phyloP scores from a whole-genome alignment of 1,284 basidiomycete species.

The Sanguinoderma infundibulare region DNA sequence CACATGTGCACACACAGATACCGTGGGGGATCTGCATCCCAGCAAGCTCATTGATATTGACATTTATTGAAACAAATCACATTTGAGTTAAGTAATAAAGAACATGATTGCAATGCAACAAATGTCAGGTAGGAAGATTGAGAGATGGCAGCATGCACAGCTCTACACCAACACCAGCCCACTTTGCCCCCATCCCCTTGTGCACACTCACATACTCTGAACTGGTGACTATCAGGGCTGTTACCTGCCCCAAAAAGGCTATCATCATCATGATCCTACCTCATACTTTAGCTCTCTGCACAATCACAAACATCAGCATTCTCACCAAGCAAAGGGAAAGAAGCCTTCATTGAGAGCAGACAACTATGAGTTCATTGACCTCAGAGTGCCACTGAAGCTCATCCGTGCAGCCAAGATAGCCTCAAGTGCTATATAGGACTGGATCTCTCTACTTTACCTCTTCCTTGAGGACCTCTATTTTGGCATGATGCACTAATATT shows the following conservation, averaged over 20 bases:
- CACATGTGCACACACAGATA: too few relatives aligned
- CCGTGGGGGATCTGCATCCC: too few relatives aligned
- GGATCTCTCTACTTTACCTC: conserved; percentile 74
- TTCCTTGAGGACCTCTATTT: conserved; percentile 87
- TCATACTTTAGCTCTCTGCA: conserved; percentile 15
- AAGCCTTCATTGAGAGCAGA: conserved; percentile 31
- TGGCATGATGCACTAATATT: conserved; percentile 81
- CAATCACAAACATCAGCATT: conserved; percentile 16
- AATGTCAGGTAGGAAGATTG: too few relatives aligned
- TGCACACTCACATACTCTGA: too few relatives aligned
- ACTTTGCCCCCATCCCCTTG: too few relatives aligned
- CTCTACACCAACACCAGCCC: too few relatives aligned
- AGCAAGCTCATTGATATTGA: too few relatives aligned
- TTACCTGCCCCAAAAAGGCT: conserved; percentile 12
- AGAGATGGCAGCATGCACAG: too few relatives aligned
- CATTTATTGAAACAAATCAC: too few relatives aligned
- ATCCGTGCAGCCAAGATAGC: conserved; percentile 32
- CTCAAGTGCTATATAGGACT: conserved; percentile 45
- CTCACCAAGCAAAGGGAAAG: conserved; percentile 23
- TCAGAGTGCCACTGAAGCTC: conserved; percentile 41
- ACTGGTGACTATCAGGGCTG: conserved; percentile 7
- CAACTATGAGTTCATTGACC: conserved; percentile 38
- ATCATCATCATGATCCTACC: conserved; percentile 11
- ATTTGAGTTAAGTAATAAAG: too few relatives aligned
- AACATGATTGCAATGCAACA: too few relatives aligned